These are phyloP conservation scores for Eucalyptus decipiens DNA, from an alignment of 345 rosid species.

Conservation along the genomic window DNA sequence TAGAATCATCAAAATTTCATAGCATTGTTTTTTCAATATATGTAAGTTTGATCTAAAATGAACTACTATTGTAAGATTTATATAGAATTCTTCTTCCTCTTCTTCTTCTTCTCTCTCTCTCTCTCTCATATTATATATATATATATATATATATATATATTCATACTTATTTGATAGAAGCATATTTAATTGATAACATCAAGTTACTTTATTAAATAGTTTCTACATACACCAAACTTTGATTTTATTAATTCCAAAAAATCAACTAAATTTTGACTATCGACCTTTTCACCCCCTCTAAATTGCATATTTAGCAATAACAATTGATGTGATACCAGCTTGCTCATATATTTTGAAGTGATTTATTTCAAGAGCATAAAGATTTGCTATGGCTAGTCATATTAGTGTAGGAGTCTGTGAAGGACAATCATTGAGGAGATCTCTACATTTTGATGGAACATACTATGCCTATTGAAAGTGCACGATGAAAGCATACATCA, in stretches of 20 bases:
- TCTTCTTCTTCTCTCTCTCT: too few relatives aligned
- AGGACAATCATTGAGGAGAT: not conserved
- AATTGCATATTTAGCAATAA: not conserved
- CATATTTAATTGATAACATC: too few relatives aligned
- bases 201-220: too few relatives aligned
- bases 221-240: too few relatives aligned
- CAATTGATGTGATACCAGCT: not conserved
- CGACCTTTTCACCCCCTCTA: not conserved
- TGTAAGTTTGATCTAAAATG: rapidly evolving
- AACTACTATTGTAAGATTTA: too few relatives aligned
- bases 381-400: not conserved
- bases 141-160: too few relatives aligned
- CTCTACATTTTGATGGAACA: not conserved
- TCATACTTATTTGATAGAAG: too few relatives aligned
- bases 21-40: too few relatives aligned
- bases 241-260: too few relatives aligned
- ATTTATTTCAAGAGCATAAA: not conserved
- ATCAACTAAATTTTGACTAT: not conserved
- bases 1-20: too few relatives aligned
- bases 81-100: too few relatives aligned
- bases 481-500: not conserved
- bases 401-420: not conserved
- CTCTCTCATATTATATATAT: too few relatives aligned
- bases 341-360: not conserved
- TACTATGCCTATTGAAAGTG: not conserved